Percentiles rank a stretch among this genome's conserved stretches.
These are phyloP conservation scores for Ustilago nuda DNA, from an alignment of 1,284 basidiomycete genomes.

Conservation along the genomic window DNA sequence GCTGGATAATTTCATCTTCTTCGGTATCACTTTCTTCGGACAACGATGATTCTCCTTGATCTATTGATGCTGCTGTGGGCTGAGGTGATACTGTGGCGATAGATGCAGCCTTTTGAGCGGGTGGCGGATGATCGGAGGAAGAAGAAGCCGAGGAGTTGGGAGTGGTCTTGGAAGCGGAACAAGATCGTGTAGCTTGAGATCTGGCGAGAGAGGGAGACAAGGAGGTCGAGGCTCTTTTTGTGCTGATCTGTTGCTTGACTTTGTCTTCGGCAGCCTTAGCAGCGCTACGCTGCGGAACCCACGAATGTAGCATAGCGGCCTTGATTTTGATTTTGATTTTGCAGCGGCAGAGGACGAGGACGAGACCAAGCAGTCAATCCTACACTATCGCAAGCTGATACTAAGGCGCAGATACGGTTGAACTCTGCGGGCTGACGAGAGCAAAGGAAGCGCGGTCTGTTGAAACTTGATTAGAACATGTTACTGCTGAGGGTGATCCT, in stretches of 20 bases:
- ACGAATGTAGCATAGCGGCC: neutral
- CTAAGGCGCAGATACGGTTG: neutral
- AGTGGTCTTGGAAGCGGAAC: slow-evolving; percentile 4
- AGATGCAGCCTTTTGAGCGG: neutral
- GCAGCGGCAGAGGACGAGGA: neutral
- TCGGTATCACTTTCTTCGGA: neutral
- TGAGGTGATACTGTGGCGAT: neutral
- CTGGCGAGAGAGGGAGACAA: neutral
- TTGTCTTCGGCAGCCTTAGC: slow-evolving; percentile 24
- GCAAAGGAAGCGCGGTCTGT: neutral
- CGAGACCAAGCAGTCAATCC: neutral
- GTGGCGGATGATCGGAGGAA: neutral
- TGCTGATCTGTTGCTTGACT: slow-evolving; percentile 3
- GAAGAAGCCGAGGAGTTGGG: slow-evolving; percentile 12
- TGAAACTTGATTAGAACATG: neutral
- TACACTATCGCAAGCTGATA: neutral
- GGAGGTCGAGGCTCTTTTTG: neutral
- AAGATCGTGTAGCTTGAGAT: neutral
- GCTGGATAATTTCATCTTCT: neutral
- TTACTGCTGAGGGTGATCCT: neutral
- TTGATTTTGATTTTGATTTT: neutral
- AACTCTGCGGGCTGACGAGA: neutral
- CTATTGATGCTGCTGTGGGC: neutral
- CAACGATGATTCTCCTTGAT: slow-evolving; percentile 4
- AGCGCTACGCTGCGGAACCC: slow-evolving; percentile 26